Evolutionary conservation across 345 rosid genomes (phyloP).

Genomic region (Streptanthus diversifolius): DNA sequence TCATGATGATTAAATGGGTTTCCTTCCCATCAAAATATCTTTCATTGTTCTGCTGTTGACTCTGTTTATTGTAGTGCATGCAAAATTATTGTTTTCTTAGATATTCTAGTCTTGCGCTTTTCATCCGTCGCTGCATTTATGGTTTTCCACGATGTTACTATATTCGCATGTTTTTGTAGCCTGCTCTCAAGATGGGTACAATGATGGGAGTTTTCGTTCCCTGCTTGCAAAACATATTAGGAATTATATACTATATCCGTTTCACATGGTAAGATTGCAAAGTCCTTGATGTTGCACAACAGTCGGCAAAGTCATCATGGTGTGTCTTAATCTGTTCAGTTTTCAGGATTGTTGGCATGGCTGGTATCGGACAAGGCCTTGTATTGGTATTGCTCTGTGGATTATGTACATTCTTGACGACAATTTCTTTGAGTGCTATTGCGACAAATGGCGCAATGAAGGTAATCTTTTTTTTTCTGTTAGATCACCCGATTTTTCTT

Average conservation of each 20-base stretch:
- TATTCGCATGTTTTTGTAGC: conserved; percentile 51
- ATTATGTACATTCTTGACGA: conserved; percentile 84
- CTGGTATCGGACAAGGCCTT: conserved; percentile 79
- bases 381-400: conserved; percentile 88
- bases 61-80: conserved; percentile 7
- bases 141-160: conserved; percentile 21
- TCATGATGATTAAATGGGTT: background rate
- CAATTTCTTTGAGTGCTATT: conserved; percentile 95
- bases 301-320: conserved; percentile 15
- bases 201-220: conserved; percentile 99
- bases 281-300: conserved; percentile 19
- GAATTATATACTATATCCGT: conserved; percentile 97
- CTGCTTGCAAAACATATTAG: conserved; percentile 96
- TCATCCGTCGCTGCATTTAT: conserved; percentile 4
- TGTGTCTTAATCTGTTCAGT: conserved; percentile 31
- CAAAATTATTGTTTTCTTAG: conserved; percentile 11
- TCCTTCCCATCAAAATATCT: background rate
- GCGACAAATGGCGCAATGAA: conserved; percentile 99
- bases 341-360: conserved; percentile 99
- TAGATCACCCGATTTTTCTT: background rate
- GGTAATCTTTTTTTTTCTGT: conserved; percentile 43
- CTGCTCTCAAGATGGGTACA: conserved; percentile 78
- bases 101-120: background rate
- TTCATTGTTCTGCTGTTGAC: conserved; percentile 19
- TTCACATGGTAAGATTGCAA: conserved; percentile 72